Conservation (phyloP, 23 red algal species). For the Gracilaria domingensis region DNA sequence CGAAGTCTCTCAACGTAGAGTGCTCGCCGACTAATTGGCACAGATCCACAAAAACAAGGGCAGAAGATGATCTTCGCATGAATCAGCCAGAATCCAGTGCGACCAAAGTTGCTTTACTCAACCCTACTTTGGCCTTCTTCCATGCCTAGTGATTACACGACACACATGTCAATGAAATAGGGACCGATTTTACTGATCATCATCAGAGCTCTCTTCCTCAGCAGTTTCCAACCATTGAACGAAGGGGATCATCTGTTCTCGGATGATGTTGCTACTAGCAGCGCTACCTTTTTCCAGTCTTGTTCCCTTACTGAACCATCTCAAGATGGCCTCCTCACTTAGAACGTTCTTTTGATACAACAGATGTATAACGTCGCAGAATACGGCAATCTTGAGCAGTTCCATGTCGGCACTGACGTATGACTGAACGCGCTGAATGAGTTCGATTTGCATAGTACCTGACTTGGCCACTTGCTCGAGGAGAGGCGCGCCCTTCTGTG, state of each 20-base stretch:
- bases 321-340: conserved; percentile 81
- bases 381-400: conserved; percentile 77
- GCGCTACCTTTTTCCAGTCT: conserved; percentile 83
- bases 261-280: conserved; percentile 76
- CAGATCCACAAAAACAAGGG: too few relatives aligned
- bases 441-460: conserved; percentile 70
- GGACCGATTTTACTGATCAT: conserved; percentile 1
- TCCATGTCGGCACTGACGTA: conserved; percentile 88
- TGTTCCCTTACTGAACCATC: conserved; percentile 74
- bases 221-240: conserved; percentile 91
- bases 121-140: too few relatives aligned
- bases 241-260: conserved; percentile 85
- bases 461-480: conserved; percentile 63
- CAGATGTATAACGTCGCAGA: conserved; percentile 77
- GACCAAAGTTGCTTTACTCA: too few relatives aligned
- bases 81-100: too few relatives aligned
- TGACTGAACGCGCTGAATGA: conserved; percentile 71
- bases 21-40: too few relatives aligned
- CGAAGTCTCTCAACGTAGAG: too few relatives aligned
- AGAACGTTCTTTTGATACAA: conserved; percentile 84
- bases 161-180: too few relatives aligned
- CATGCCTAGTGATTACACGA: too few relatives aligned
- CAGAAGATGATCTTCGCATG: too few relatives aligned
- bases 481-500: conserved; percentile 55
- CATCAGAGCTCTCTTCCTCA: conserved; percentile 75